phyloP scores from a whole-genome alignment of 768 basidiomycete species.

The Crepidotus variabilis region DNA sequence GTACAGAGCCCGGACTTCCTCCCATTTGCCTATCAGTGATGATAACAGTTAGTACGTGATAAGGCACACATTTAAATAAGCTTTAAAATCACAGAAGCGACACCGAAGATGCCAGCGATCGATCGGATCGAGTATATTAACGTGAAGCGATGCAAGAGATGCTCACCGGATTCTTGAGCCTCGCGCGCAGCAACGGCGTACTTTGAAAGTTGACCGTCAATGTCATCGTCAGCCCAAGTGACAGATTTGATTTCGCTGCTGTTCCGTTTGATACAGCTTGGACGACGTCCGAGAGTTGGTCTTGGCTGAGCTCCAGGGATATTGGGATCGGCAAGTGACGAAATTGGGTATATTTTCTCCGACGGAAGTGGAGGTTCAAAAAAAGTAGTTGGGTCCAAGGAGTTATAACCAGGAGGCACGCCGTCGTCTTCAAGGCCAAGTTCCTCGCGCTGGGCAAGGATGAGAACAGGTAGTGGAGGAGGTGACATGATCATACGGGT shows the following conservation, averaged over 20 bases:
- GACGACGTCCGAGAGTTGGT: slow-evolving; percentile 26
- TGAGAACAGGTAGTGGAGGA: slow-evolving; percentile 36
- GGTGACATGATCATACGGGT: slow-evolving; percentile 29
- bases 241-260: slow-evolving; percentile 62
- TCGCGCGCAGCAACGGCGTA: slow-evolving; percentile 36
- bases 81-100: background rate
- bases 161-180: slow-evolving; percentile 33
- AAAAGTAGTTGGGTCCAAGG: slow-evolving; percentile 3
- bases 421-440: slow-evolving; percentile 21
- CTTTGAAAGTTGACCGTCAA: slow-evolving; percentile 52
- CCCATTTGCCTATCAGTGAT: slow-evolving; percentile 51
- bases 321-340: slow-evolving; percentile 2
- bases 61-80: background rate
- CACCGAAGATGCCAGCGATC: background rate
- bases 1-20: slow-evolving; percentile 51
- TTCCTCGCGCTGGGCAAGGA: slow-evolving; percentile 30
- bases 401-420: background rate
- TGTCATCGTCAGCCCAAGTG: slow-evolving; percentile 71
- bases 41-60: background rate
- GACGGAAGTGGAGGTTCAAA: background rate
- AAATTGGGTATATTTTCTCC: background rate
- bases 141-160: background rate
- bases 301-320: slow-evolving; percentile 9
- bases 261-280: slow-evolving; percentile 64
- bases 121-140: background rate